Base-by-base conservation (phyloP, 176 grass and related monocot species). In the Bonia amplexicaulis region DNA sequence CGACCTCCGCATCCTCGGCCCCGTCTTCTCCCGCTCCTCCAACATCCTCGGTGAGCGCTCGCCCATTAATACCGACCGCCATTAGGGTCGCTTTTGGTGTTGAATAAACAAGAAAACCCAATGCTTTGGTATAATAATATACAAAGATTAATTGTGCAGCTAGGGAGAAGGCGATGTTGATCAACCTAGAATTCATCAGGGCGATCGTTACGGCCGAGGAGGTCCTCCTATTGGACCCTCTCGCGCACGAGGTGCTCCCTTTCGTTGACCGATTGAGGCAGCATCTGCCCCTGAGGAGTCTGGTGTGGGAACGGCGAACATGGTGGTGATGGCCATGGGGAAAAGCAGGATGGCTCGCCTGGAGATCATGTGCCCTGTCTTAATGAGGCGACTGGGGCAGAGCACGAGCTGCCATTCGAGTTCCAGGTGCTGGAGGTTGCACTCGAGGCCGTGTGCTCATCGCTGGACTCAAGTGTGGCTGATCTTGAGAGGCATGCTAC, bases 371-470 rank as follows among this genome's bases (percentile, higher is more conserved):
- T 76, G 52, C 65, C 85, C 9, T 61, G 69, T 71, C 52, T 88
- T 31, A 92, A 96, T 23, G 88, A 87, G 82, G 80, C 83, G 7
- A 89, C 89, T 1, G 84, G 90, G 45, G 86, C 80, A 69, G 93
- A 92, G 82, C 88, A 89, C 6, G 92, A 96, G 74, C 77, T 99
- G 66, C 93, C 97, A 1, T 99, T 99, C 59, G 97, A 99, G 79
- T 99, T 99, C 76, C 97, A 99, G 85, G 97, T 99, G n/a, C 86
- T 99, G 60, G 97, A 99, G 88, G 55, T 99, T 20, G 93, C 91
- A 5, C 88, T 96, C 0, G 96, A 96, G 85, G 70, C 84, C 44
- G 90, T 92, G 17, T 99, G 96, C 74, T 86, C 79, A 9, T 88
- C 63, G 11, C 79, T 99, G 61, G 96, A 95, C 39, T 81, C 55